Percentiles rank a stretch among this genome's conserved stretches.
Evolutionary conservation across 768 basidiomycete genomes (phyloP).

Genomic region (Macrolepiota albuminosa): DNA sequence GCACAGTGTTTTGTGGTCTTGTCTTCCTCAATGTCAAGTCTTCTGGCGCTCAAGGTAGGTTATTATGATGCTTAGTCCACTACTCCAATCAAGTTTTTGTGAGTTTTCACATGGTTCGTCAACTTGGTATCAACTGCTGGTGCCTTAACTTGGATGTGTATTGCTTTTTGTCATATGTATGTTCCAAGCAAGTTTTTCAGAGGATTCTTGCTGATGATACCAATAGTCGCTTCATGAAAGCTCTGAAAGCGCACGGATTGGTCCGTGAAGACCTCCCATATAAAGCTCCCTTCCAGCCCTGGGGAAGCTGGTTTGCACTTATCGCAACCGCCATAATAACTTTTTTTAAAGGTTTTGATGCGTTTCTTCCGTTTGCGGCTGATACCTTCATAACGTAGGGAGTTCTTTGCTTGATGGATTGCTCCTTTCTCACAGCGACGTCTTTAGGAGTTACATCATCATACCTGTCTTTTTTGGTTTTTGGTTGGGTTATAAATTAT

Average conservation of each 20-base stretch:
- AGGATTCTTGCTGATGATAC: not conserved
- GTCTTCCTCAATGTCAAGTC: slow-evolving; percentile 54
- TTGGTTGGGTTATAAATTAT: slow-evolving; percentile 37
- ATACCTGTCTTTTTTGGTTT: slow-evolving; percentile 37
- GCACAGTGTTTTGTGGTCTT: slow-evolving; percentile 49
- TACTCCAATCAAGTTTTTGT: not conserved
- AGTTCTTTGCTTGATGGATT: not conserved
- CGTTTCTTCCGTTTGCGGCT: slow-evolving; percentile 43
- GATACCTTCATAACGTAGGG: slow-evolving; percentile 60
- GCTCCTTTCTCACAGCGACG: slow-evolving; percentile 10
- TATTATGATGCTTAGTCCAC: not conserved
- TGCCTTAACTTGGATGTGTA: slow-evolving; percentile 46
- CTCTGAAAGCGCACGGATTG: slow-evolving; percentile 35
- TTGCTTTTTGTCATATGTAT: slow-evolving; percentile 57
- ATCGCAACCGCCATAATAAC: slow-evolving; percentile 47
- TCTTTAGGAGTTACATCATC: slow-evolving; percentile 38
- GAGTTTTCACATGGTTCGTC: slow-evolving; percentile 47
- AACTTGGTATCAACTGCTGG: slow-evolving; percentile 45
- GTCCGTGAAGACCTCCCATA: slow-evolving; percentile 40
- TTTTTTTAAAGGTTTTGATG: slow-evolving; percentile 54
- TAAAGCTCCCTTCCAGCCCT: slow-evolving; percentile 61
- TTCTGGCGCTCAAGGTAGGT: slow-evolving; percentile 45
- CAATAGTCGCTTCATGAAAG: slow-evolving; percentile 39
- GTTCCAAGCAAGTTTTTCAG: slow-evolving; percentile 13
- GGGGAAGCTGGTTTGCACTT: slow-evolving; percentile 56